Conservation (phyloP, 2,329 filamentous ascomycete species). For the Ophiocordyceps unilateralis region DNA sequence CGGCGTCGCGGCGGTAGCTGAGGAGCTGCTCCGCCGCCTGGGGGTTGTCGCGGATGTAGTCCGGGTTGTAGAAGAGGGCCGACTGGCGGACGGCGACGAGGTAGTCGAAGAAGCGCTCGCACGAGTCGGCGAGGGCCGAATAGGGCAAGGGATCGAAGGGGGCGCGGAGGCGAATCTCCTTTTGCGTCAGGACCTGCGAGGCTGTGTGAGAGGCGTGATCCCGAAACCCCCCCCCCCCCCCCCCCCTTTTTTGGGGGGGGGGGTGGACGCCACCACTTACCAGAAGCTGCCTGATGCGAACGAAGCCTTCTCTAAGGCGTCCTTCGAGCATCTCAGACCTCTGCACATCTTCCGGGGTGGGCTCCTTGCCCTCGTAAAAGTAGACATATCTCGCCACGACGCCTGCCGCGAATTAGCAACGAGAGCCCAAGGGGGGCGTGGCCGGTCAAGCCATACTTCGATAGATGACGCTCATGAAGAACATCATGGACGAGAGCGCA, state of each 20-base stretch:
- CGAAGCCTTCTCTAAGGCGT: conserved; percentile 40
- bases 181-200: conserved; percentile 30
- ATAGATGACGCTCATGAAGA: conserved; percentile 40
- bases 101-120: conserved; percentile 42
- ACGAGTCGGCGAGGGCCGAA: conserved; percentile 34
- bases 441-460: conserved; percentile 25
- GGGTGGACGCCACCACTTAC: conserved; percentile 15
- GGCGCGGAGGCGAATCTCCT: conserved; percentile 39
- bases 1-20: conserved; percentile 34
- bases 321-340: conserved; percentile 41
- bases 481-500: conserved; percentile 36
- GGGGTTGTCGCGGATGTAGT: conserved; percentile 30
- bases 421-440: too few relatives aligned
- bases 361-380: conserved; percentile 34
- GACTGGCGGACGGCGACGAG: conserved; percentile 40
- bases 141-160: conserved; percentile 40
- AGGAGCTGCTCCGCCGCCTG: conserved; percentile 31
- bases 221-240: too few relatives aligned
- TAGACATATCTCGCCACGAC: conserved; percentile 41
- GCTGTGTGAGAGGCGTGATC: neutral
- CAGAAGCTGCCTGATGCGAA: conserved; percentile 37
- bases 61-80: conserved; percentile 37
- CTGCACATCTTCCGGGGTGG: conserved; percentile 30
- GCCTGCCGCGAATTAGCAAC: conserved; percentile 10
- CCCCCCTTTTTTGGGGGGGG: too few relatives aligned